A percentile compares a stretch with the other conserved stretches of the same genome.
Evolutionary conservation across 164 flowering plant genomes (phyloP).

Genomic region (Paratinospora sagittata): DNA sequence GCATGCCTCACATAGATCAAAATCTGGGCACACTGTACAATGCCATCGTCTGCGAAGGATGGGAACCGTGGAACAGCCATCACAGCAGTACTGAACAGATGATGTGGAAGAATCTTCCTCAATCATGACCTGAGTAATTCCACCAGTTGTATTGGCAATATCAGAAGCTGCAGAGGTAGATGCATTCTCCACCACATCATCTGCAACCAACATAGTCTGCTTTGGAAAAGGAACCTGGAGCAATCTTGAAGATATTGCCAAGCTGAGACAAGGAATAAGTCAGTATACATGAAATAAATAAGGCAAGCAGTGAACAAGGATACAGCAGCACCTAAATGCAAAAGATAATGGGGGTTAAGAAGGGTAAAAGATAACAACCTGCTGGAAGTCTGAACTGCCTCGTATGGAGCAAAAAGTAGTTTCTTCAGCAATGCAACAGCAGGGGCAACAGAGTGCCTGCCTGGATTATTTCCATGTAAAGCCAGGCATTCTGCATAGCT

Average conservation of each 20-base stretch:
- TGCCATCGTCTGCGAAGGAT: conserved; percentile 95
- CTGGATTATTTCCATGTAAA: conserved; percentile 58
- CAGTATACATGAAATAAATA: conserved; percentile 8
- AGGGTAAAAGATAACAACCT: conserved; percentile 41
- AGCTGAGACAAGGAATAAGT: conserved; percentile 41
- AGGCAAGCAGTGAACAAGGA: background rate
- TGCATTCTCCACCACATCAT: conserved; percentile 61
- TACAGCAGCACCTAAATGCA: background rate
- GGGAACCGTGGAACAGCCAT: conserved; percentile 99
- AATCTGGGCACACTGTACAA: conserved; percentile 95
- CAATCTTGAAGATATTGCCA: conserved; percentile 99
- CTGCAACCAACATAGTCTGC: conserved; percentile 83
- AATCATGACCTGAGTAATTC: conserved; percentile 70
- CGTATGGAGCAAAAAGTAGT: conserved; percentile 77
- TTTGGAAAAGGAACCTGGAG: conserved; percentile 99
- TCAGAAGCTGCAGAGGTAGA: conserved; percentile 44
- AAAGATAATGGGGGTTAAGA: background rate
- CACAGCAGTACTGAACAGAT: conserved; percentile 97
- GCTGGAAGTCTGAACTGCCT: conserved; percentile 93
- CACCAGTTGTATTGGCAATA: conserved; percentile 35
- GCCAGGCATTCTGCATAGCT: conserved; percentile 96
- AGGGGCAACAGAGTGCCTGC: conserved; percentile 63
- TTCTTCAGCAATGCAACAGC: conserved; percentile 76
- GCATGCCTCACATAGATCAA: conserved; percentile 97
- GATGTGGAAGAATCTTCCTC: conserved; percentile 92